Conservation (phyloP, 1,139 yeast species). For the Blastobotrys indianensis region DNA sequence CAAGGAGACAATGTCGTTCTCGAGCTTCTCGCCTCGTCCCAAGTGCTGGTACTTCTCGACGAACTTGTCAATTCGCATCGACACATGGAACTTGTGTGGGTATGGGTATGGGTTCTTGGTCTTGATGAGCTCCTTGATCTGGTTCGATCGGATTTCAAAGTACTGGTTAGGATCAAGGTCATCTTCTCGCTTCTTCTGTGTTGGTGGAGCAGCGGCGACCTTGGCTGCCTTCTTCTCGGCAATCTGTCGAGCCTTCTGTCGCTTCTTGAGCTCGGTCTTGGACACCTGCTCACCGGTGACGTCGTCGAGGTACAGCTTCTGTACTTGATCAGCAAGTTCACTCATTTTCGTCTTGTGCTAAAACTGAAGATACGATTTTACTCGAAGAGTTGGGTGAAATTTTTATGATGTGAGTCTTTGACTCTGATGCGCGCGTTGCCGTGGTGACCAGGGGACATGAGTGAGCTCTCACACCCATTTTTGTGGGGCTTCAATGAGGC, state of each 20-base stretch:
- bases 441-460: too few species aligned
- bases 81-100: slow-evolving; percentile 88
- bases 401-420: too few species aligned
- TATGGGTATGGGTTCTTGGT: slow-evolving; percentile 77
- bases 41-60: slow-evolving; percentile 61
- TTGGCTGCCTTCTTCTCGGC: slow-evolving; percentile 87
- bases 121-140: slow-evolving; percentile 72
- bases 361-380: too few species aligned
- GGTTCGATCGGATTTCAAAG: slow-evolving; percentile 88
- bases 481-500: too few species aligned
- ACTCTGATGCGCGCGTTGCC: too few species aligned
- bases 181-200: slow-evolving; percentile 55
- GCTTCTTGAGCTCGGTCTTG: slow-evolving; percentile 91
- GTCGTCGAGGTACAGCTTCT: slow-evolving; percentile 85
- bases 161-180: slow-evolving; percentile 89
- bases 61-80: slow-evolving; percentile 64
- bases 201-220: slow-evolving; percentile 51
- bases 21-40: slow-evolving; percentile 76
- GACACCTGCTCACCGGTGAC: slow-evolving; percentile 96
- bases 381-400: too few species aligned
- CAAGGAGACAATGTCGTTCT: slow-evolving; percentile 63
- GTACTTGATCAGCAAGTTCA: slow-evolving; percentile 68
- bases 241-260: slow-evolving; percentile 81
- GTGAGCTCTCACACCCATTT: too few species aligned
- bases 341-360: background rate